Evolutionary conservation across 1,284 basidiomycete genomes (phyloP), one percentile per base, ranked within the genome.

Genomic region (Phellopilus nigrolimitatus): DNA sequence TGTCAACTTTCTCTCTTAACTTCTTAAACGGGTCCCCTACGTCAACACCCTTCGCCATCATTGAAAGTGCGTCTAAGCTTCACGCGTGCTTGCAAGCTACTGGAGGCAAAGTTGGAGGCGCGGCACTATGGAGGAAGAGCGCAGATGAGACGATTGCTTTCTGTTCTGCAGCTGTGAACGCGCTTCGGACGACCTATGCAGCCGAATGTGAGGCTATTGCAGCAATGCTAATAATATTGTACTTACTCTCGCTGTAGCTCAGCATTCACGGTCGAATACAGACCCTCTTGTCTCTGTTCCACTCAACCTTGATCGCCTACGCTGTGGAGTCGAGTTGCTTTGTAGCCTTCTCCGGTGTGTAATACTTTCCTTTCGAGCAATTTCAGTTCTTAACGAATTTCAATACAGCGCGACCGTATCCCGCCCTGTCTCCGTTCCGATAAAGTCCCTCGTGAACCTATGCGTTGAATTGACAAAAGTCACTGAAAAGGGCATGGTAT

Each of bases 31-130:
- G 84, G 24, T 72, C 72, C 17, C 59, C 72, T 7, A 72, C 73
- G 2, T 67, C 66, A 10, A 71, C 70, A 1, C 67, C 72, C 49
- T 34, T 48, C 10, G 45, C 58, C 10, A 57, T 85, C n/a, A 58
- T 81, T 1, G 58, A 68, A 30, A 71, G 78, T 19, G 75, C 80
- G 1, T 79, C 79, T 9, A 61, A 66, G 19, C 68, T 91, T 22
- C 84, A 84, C 54, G 67, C 80, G 2, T 67, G 72, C 12, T 69
- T 91, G 4, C 83, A 82, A 64, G 66, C 76, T 27, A 82, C 84
- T 1, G 87, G 86, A 15, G 88, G 88, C 2, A 91, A 88, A 66
- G 81, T 86, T 4, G 84, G 82, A 15, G 79, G 81, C n/a, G 71
- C 76, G 3, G 76, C 68, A 45, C 60, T 83, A 9, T 91, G 88